These are phyloP conservation scores for Fraxinus velutina DNA, from an alignment of 305 asterid species.

Conservation along the genomic window DNA sequence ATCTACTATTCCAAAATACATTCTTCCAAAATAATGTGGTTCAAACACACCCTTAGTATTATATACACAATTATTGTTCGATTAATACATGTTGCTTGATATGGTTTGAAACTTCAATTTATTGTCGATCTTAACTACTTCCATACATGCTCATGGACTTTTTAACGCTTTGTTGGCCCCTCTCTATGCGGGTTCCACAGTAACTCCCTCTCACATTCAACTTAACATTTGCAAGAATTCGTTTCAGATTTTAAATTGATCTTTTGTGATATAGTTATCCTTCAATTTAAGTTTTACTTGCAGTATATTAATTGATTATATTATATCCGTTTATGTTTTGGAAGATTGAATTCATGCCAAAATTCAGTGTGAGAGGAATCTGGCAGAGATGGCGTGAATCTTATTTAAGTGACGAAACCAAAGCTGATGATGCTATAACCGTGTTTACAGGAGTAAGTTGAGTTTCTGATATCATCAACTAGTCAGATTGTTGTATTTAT, in stretches of 20 bases:
- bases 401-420: conserved; percentile 57
- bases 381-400: conserved; percentile 99
- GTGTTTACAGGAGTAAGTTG: conserved; percentile 89
- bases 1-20: no score
- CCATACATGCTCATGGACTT: conserved; percentile 78
- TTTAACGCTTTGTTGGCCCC: conserved; percentile 89
- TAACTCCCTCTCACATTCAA: conserved; percentile 31
- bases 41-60: background rate
- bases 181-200: conserved; percentile 51
- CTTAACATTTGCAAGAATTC: background rate
- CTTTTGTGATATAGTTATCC: background rate
- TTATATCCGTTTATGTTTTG: conserved; percentile 10
- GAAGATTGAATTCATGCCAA: conserved; percentile 92
- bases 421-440: conserved; percentile 59
- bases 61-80: conserved; percentile 3
- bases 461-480: background rate
- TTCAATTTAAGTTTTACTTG: conserved; percentile 9
- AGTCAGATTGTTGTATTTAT: background rate
- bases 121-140: conserved; percentile 49
- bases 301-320: conserved; percentile 5
- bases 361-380: conserved; percentile 93
- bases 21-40: no score
- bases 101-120: conserved; percentile 10
- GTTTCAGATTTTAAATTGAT: conserved; percentile 3
- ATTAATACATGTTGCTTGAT: background rate